Conservation (phyloP, 805 yeast species). For the Candida methanosorbosa region DNA sequence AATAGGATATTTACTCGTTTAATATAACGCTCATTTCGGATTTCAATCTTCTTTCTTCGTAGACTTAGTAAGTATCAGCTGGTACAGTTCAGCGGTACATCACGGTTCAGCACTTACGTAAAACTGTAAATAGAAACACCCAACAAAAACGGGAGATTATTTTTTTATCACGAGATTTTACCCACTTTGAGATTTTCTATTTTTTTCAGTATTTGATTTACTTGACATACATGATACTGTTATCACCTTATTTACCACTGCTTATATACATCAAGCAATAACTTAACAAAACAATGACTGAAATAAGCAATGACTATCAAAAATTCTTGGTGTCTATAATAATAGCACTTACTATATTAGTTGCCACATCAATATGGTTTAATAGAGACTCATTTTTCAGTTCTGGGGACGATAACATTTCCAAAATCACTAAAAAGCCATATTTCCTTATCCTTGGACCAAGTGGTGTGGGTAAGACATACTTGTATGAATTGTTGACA, state of each 20-base stretch:
- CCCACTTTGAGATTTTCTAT: neutral
- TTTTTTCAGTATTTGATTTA: neutral
- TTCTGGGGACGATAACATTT: neutral
- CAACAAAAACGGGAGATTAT: too few relatives aligned
- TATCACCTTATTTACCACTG: neutral
- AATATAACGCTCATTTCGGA: too few relatives aligned
- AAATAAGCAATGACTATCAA: neutral
- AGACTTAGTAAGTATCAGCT: too few relatives aligned
- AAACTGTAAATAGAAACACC: too few relatives aligned
- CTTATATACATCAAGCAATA: too few relatives aligned
- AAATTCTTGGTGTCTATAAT: slow-evolving; percentile 8
- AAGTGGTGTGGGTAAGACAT: slow-evolving; percentile 15
- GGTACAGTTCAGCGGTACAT: too few relatives aligned
- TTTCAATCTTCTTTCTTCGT: too few relatives aligned
- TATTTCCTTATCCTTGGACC: slow-evolving; percentile 14
- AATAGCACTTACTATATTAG: slow-evolving; percentile 7
- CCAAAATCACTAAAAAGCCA: slow-evolving; percentile 3
- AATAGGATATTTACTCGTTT: too few relatives aligned
- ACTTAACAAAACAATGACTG: neutral
- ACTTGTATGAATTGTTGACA: slow-evolving; percentile 12
- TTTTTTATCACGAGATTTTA: neutral
- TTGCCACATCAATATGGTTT: slow-evolving; percentile 10
- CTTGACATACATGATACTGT: neutral
- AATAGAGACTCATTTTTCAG: slow-evolving; percentile 8
- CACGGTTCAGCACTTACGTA: too few relatives aligned